phyloP scores from a whole-genome alignment of 2,329 filamentous ascomycete species.

The Chrysosporium queenslandicum region DNA sequence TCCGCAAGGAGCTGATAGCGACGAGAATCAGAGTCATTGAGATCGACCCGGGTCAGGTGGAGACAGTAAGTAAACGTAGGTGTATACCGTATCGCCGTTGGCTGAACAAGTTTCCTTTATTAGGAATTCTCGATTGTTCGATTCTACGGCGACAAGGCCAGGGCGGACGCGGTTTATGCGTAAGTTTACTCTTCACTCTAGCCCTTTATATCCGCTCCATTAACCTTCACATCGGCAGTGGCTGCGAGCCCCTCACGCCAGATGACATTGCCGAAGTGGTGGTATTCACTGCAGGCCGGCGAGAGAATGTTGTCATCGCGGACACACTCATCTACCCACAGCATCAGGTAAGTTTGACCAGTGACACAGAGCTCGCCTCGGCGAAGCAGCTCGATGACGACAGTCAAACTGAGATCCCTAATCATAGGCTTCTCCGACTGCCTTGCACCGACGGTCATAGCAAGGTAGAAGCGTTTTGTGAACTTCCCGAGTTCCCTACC shows the following conservation, averaged over 20 bases:
- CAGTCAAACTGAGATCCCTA: neutral
- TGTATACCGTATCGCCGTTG: too few species aligned
- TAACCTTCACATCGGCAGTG: slow-evolving; percentile 37
- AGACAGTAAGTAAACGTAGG: slow-evolving; percentile 71
- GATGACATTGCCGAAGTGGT: slow-evolving; percentile 87
- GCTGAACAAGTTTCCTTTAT: neutral
- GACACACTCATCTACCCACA: slow-evolving; percentile 81
- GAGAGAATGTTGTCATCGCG: slow-evolving; percentile 83
- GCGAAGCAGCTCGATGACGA: neutral
- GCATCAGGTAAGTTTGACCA: slow-evolving; percentile 58
- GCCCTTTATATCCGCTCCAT: neutral
- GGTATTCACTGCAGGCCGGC: slow-evolving; percentile 71
- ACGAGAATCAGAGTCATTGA: slow-evolving; percentile 75
- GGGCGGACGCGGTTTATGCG: slow-evolving; percentile 85
- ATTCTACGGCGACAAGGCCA: slow-evolving; percentile 77
- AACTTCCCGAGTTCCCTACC: neutral
- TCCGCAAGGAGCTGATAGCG: slow-evolving; percentile 73
- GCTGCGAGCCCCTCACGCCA: slow-evolving; percentile 71
- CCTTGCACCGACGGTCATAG: slow-evolving; percentile 13
- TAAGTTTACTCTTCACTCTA: slow-evolving; percentile 35
- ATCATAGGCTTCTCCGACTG: slow-evolving; percentile 11
- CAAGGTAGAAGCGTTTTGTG: neutral
- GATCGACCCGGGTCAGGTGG: slow-evolving; percentile 84
- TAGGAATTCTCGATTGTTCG: slow-evolving; percentile 80
- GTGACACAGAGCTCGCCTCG: slow-evolving; percentile 2